Conservation (phyloP, 2,329 filamentous ascomycete genomes). For the Colletotrichum eremochloae region DNA sequence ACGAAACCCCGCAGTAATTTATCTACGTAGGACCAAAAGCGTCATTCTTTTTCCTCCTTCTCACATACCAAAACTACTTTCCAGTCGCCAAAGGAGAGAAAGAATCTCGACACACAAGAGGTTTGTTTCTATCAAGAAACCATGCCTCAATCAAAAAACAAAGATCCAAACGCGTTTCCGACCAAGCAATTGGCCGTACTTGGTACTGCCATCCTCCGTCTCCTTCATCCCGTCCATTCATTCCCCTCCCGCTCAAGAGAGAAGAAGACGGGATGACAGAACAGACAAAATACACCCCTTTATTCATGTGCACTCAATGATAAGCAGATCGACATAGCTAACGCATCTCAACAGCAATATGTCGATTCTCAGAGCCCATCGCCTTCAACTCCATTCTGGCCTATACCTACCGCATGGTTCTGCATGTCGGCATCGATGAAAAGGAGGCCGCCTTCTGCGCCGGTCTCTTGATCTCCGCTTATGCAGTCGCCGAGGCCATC, state of each 20-base stretch:
- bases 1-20: conserved; percentile 26
- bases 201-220: conserved; percentile 25
- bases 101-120: conserved; percentile 6
- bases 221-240: not conserved
- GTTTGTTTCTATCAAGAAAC: not conserved
- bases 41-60: conserved; percentile 7
- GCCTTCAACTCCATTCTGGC: conserved; percentile 61
- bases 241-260: not conserved
- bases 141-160: conserved; percentile 37
- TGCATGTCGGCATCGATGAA: conserved; percentile 53
- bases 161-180: conserved; percentile 38
- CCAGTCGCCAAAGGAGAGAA: not conserved
- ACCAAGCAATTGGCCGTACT: conserved; percentile 36
- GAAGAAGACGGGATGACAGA: not conserved
- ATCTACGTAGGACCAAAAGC: conserved; percentile 12
- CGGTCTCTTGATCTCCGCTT: conserved; percentile 61
- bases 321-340: conserved; percentile 6
- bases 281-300: not conserved
- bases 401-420: conserved; percentile 59
- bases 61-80: conserved; percentile 4
- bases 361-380: conserved; percentile 60
- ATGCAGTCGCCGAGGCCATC: conserved; percentile 58
- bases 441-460: conserved; percentile 61
- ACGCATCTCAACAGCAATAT: conserved; percentile 53
- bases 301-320: not conserved